phyloP scores from a whole-genome alignment of 352 stramenopile species.

The Aphanomyces cochlioides region DNA sequence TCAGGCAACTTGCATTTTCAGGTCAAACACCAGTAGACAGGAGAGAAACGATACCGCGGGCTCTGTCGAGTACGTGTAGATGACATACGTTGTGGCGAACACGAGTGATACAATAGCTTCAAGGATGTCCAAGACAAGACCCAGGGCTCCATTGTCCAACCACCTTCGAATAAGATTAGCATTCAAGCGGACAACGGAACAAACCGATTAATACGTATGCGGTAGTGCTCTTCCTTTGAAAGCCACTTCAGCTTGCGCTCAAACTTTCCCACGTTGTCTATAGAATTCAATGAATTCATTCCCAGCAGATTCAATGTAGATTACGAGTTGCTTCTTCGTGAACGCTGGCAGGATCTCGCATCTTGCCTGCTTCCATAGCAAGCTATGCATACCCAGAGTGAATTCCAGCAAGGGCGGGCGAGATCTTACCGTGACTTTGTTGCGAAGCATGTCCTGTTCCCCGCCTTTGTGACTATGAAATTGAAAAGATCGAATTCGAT shows the following conservation, averaged over 20 bases:
- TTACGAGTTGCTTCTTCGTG: slow-evolving; percentile 12
- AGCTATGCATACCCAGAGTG: slow-evolving; percentile 17
- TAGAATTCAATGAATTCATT: not conserved
- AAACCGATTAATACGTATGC: slow-evolving; percentile 27
- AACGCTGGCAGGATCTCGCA: slow-evolving; percentile 13
- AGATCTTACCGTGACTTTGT: slow-evolving; percentile 25
- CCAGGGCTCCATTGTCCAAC: slow-evolving; percentile 22
- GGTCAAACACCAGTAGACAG: not conserved
- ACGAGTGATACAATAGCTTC: slow-evolving; percentile 14
- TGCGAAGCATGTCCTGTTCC: slow-evolving; percentile 15
- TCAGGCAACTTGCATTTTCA: not conserved
- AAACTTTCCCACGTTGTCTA: slow-evolving; percentile 20
- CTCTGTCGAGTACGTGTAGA: slow-evolving; percentile 13
- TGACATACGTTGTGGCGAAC: slow-evolving; percentile 17
- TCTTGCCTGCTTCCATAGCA: slow-evolving; percentile 26
- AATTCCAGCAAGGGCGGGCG: not conserved
- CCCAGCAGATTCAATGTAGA: too few species aligned
- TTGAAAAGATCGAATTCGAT: slow-evolving; percentile 1
- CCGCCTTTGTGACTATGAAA: not conserved
- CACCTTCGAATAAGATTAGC: not conserved
- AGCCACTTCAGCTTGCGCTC: slow-evolving; percentile 21
- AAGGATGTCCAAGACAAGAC: slow-evolving; percentile 27
- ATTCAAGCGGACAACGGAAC: not conserved
- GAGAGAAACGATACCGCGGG: slow-evolving; percentile 18
- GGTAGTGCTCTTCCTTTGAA: slow-evolving; percentile 23